Conservation (phyloP, 2,329 filamentous ascomycete genomes). For the Rutstroemia sp. region DNA sequence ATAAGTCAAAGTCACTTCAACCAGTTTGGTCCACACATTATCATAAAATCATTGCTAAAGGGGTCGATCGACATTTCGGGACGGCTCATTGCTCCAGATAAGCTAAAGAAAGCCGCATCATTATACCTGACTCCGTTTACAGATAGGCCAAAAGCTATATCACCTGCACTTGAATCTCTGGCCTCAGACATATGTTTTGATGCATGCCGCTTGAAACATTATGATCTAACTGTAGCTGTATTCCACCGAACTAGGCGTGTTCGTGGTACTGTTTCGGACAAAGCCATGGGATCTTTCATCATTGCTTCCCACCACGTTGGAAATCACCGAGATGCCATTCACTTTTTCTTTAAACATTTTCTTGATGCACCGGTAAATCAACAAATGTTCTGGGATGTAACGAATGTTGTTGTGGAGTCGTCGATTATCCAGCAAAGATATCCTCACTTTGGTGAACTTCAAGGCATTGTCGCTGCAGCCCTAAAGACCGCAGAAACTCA, state of each 20-base stretch:
- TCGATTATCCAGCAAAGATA: conserved; percentile 14
- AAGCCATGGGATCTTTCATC: conserved; percentile 10
- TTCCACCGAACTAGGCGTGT: conserved; percentile 16
- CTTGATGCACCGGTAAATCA: conserved; percentile 10
- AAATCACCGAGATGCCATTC: conserved; percentile 10
- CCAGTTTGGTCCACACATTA: conserved; percentile 13
- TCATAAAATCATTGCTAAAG: conserved; percentile 16
- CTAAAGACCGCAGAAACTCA: conserved; percentile 17
- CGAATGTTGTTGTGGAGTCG: conserved; percentile 18
- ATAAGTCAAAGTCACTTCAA: conserved; percentile 18
- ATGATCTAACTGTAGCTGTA: conserved; percentile 17
- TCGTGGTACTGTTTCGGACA: conserved; percentile 4
- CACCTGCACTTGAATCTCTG: conserved; percentile 10
- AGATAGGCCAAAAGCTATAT: conserved; percentile 13
- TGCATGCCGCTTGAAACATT: conserved; percentile 16
- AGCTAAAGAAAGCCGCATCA: conserved; percentile 17
- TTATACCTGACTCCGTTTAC: conserved; percentile 24
- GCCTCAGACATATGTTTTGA: conserved; percentile 19
- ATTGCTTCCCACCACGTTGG: conserved; percentile 17
- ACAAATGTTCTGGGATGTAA: conserved; percentile 16
- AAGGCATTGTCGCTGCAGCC: conserved; percentile 19
- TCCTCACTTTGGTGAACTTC: conserved; percentile 14
- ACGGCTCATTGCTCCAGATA: not conserved
- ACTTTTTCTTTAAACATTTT: conserved; percentile 2
- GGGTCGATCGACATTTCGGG: not conserved